phyloP scores from a whole-genome alignment of 2,329 filamentous ascomycete genomes.

The Cytospora paraplurivora region DNA sequence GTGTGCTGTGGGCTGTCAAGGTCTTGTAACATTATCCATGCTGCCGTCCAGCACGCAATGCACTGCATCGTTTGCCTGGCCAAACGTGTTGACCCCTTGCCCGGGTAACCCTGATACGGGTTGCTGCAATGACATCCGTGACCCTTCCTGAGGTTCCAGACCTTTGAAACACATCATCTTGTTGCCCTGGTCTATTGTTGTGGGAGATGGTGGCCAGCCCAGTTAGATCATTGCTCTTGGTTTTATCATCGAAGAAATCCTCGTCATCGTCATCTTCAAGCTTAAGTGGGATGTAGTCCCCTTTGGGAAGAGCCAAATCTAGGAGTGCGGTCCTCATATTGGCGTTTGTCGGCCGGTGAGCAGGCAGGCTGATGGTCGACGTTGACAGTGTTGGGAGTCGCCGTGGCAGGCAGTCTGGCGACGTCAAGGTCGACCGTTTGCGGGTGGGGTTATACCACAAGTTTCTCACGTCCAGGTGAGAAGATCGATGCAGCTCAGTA shows the following conservation, averaged over 20 bases:
- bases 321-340: constrained; percentile 18
- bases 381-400: constrained; percentile 5
- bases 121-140: constrained; percentile 10
- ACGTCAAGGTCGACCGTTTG: constrained; percentile 10
- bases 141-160: not conserved
- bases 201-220: constrained; percentile 12
- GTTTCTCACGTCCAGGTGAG: constrained; percentile 39
- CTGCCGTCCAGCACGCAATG: not conserved
- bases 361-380: constrained; percentile 5
- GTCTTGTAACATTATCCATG: constrained; percentile 2
- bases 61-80: constrained; percentile 1
- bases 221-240: not conserved
- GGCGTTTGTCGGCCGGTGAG: constrained; percentile 6
- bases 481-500: constrained; percentile 43
- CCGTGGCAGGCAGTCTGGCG: not conserved
- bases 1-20: constrained; percentile 5
- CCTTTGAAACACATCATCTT: constrained; percentile 11
- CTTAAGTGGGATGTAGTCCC: constrained; percentile 18
- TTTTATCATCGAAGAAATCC: constrained; percentile 16
- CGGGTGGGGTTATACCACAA: constrained; percentile 17
- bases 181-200: constrained; percentile 5
- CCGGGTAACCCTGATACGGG: constrained; percentile 5
- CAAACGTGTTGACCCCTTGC: constrained; percentile 5
- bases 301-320: constrained; percentile 1
- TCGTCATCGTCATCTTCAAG: constrained; percentile 17